Base-by-base conservation (phyloP, 2,329 filamentous ascomycete genomes). In the Colletotrichum sp. region DNA sequence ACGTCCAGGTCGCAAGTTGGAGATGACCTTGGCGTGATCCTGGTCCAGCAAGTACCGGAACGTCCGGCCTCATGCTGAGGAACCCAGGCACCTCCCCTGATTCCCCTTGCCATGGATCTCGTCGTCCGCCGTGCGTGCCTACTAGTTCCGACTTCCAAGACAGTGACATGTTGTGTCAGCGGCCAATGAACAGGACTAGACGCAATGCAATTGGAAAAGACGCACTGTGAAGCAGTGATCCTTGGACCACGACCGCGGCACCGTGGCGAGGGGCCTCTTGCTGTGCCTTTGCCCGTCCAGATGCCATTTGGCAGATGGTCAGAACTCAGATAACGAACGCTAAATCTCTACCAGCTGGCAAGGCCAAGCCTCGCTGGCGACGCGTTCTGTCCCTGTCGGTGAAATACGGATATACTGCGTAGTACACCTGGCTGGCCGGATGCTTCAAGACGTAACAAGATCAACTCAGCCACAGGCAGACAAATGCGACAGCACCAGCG, bases 11-110 rank as follows among this genome's bases (percentile, higher is more conserved):
- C 38, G 21, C 18, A 43, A 48, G 15, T 34, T 65, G 21, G 26
- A 52, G 28, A 34, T 67, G 65, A 36, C 48, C 65, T 36, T 67
- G 48, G 24, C 36, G 13, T 60, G 30, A 38, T 24, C 52, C 48
- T 60, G 32, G 66, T 43, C 21, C 15, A 60, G 16, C 57, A 71
- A 63, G 61, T 72, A 32, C 64, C 69, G 69, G 69, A 75, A 72
- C 55, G 69, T 43, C 69, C 69, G 69, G 73, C 55, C 63, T 48
- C 34, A 16, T 30, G 30, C 32, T 48, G n/a, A 43, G 13, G 28
- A 28, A 15, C 24, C 63, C 30, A 71, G 32, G 67, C 24, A 63
- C 38, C 43, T n/a, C 71, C 55, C 57, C 67, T 38, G 34, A 28
- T 21, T 10, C 64, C 38, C 64, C 38, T 55, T 34, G 21, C 24